Base-by-base conservation (phyloP, 768 basidiomycete genomes). In the Russula lepida region DNA sequence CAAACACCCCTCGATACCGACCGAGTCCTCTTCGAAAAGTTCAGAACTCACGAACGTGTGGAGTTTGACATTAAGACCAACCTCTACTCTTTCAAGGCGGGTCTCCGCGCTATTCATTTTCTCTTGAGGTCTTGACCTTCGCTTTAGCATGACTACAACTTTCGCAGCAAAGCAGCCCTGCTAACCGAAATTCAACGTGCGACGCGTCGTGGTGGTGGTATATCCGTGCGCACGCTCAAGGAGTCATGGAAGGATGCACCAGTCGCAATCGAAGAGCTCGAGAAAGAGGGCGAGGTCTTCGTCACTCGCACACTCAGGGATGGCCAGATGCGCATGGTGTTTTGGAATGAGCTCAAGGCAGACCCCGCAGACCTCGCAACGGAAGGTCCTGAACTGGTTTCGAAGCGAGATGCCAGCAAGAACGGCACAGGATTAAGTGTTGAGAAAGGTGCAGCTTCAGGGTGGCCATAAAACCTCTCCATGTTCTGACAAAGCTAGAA, bases 171-270 rank as follows among this genome's bases (percentile, higher is more conserved):
- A 75, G 85, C 84, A 4, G 84, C 91, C 0, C 78, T 95, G 3
- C 73, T 95, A 17, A 88, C 84, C 0, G 89, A 95, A 71, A 91
- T 97, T 39, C 89, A 92, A 69, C 84, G 88, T 1, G 84, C 89
- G 67, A 89, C 89, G 2, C 83, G 85, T 30, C 86, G 86, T 66
- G 92, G 91, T 12, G 88, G 90, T 2, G 92, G 92, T 3, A 83
- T 95, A 32, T 83, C 90, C 15, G 86, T 95, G 32, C 84, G 90
- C 21, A 79, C 84, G 1, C 75, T 97, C 44, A 92, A 94, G 69
- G 92, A 95, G 70, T 87, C 89, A 15, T 97, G 93, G 92, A 88
- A 90, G 67, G 89, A 90, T 66, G 89, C 92, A 0, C 86, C 87
- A 1, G 75, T 79, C 47, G 89, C 88, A 0, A 85, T 95, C 47